These are phyloP conservation scores for Musa troglodytarum DNA, from an alignment of 176 grass and related monocot genomes.

Conservation along the genomic window DNA sequence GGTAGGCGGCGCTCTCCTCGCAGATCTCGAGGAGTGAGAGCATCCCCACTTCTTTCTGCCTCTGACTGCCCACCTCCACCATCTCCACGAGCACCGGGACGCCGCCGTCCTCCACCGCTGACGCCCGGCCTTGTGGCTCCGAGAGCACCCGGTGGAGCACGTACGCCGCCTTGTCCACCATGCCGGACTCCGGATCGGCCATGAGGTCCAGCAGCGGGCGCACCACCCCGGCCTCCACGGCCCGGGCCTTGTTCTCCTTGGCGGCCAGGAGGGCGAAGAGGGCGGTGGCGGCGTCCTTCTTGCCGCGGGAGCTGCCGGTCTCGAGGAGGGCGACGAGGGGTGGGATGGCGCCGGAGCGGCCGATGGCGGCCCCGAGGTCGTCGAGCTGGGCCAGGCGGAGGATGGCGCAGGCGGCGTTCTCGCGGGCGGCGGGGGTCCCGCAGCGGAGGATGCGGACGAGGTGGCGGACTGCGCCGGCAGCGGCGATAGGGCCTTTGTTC, in stretches of 20 bases:
- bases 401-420: too few species aligned
- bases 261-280: constrained; percentile 61
- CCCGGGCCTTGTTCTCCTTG: constrained; percentile 54
- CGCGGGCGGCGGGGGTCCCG: too few species aligned
- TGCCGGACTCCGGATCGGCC: constrained; percentile 73
- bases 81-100: constrained; percentile 86
- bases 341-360: constrained; percentile 60
- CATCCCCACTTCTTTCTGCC: constrained; percentile 74
- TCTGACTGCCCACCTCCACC: constrained; percentile 54
- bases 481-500: constrained; percentile 54
- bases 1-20: constrained; percentile 53
- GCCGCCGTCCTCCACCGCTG: constrained; percentile 59
- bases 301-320: constrained; percentile 55
- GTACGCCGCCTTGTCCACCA: constrained; percentile 89
- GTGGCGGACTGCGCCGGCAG: constrained; percentile 54
- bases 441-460: constrained; percentile 42
- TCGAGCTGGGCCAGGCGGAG: not conserved
- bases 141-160: constrained; percentile 53
- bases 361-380: constrained; percentile 54
- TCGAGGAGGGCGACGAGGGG: constrained; percentile 66
- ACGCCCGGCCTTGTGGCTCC: constrained; percentile 34
- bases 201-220: constrained; percentile 68
- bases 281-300: constrained; percentile 82
- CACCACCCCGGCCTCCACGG: constrained; percentile 52
- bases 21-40: constrained; percentile 83